Conservation (phyloP, 176 grass and related monocot species). For the Tillandsia leiboldiana region DNA sequence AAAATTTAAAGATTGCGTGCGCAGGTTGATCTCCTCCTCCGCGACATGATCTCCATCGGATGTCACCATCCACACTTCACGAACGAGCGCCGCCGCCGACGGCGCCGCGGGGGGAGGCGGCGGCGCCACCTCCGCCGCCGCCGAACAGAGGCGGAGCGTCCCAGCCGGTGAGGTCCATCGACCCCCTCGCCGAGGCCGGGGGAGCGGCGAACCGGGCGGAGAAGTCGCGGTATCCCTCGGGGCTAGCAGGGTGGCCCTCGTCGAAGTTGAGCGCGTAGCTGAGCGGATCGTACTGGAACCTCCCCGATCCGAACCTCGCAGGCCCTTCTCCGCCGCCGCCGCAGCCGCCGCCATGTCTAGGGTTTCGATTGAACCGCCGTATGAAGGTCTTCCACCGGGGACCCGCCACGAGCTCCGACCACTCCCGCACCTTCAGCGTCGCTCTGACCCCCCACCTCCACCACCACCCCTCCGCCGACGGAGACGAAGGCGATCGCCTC, state of each 20-base stretch:
- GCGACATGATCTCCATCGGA: neutral
- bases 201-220: constrained; percentile 48
- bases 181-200: constrained; percentile 32
- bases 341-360: constrained; percentile 8
- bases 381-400: constrained; percentile 98
- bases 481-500: constrained; percentile 27
- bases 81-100: neutral
- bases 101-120: neutral
- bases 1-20: neutral
- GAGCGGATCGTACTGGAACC: constrained; percentile 69
- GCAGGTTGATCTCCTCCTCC: neutral
- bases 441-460: constrained; percentile 52
- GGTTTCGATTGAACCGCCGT: constrained; percentile 52
- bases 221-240: constrained; percentile 61
- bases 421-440: constrained; percentile 78
- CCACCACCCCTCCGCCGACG: constrained; percentile 32
- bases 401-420: constrained; percentile 88
- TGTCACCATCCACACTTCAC: neutral
- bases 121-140: neutral
- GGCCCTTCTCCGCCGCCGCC: neutral
- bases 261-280: constrained; percentile 99
- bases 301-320: constrained; percentile 6
- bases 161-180: constrained; percentile 51
- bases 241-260: constrained; percentile 50
- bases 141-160: constrained; percentile 40